These are phyloP conservation scores for Gossypium turneri DNA, from an alignment of 345 rosid species.

Conservation along the genomic window DNA sequence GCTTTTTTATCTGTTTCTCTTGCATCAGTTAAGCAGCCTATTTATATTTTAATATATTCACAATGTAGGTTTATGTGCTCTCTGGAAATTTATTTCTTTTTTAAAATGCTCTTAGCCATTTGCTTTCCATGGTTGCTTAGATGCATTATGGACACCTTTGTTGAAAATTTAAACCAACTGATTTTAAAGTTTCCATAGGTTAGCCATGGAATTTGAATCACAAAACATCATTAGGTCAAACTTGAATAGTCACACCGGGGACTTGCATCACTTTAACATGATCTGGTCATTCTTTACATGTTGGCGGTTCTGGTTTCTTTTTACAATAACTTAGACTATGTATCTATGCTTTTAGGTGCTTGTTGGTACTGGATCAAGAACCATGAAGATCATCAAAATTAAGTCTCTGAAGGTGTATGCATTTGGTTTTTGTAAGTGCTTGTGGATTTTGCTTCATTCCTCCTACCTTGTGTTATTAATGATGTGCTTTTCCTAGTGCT, in stretches of 20 bases:
- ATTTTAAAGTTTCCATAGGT: background rate
- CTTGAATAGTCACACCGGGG: background rate
- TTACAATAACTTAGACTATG: background rate
- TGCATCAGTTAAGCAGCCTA: background rate
- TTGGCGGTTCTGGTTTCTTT: background rate
- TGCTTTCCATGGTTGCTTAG: background rate
- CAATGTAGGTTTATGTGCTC: background rate
- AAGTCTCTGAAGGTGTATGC: constrained; percentile 83
- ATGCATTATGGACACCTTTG: background rate
- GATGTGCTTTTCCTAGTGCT: background rate
- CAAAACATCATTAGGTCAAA: constrained; percentile 5
- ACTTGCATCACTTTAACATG: constrained; percentile 32
- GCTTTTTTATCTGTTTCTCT: background rate
- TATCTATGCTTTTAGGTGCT: constrained; percentile 56
- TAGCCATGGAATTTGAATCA: background rate
- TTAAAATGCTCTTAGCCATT: background rate
- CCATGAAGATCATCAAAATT: constrained; percentile 72
- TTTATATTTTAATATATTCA: background rate
- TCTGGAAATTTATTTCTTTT: background rate
- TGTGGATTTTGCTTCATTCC: constrained; percentile 17
- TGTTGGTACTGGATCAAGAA: constrained; percentile 93
- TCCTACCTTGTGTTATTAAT: background rate
- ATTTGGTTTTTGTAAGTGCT: constrained; percentile 86
- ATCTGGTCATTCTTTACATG: background rate
- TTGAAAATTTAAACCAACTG: background rate